Conservation (phyloP, 352 stramenopile species). For the Phytophthora pluvialis region DNA sequence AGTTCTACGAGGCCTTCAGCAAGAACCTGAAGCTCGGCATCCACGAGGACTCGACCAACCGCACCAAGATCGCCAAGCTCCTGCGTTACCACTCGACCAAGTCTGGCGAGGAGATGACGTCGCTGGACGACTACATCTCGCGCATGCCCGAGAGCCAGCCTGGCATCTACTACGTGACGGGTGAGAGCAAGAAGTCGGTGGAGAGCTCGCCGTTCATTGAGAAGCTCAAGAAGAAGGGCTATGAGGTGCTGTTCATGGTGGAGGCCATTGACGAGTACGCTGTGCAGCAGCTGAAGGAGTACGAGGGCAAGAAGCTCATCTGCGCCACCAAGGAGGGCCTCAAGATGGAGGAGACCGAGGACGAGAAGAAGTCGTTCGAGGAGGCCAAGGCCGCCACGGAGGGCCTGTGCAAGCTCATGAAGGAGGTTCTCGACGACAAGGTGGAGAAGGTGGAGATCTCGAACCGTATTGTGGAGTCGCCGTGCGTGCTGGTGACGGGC, state of each 20-base stretch:
- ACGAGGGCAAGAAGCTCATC: conserved; percentile 99
- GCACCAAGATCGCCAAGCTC: conserved; percentile 99
- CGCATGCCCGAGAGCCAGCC: conserved; percentile 97
- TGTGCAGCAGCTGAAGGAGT: conserved; percentile 99
- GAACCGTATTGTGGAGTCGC: conserved; percentile 98
- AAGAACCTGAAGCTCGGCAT: conserved; percentile 99
- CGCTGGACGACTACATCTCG: conserved; percentile 98
- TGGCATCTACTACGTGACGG: conserved; percentile 99
- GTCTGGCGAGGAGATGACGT: conserved; percentile 96
- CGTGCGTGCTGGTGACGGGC: conserved; percentile 98
- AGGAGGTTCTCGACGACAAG: conserved; percentile 99
- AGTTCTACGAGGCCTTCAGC: conserved; percentile 99
- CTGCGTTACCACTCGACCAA: conserved; percentile 99
- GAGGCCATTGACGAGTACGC: conserved; percentile 99
- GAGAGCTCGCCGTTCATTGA: conserved; percentile 99
- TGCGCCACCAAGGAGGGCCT: conserved; percentile 98
- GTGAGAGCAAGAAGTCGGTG: conserved; percentile 98
- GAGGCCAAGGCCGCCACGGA: conserved; percentile 98
- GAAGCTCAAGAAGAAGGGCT: conserved; percentile 99
- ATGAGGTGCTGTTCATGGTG: conserved; percentile 99
- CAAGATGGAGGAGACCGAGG: conserved; percentile 95
- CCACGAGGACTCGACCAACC: conserved; percentile 99
- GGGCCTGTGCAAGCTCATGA: conserved; percentile 99
- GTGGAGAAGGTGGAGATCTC: conserved; percentile 99
- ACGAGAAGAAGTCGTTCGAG: conserved; percentile 99